A percentile compares a stretch with the other conserved stretches of the same genome.
Conservation (phyloP, 1,284 basidiomycete genomes). For the Marasmius tenuissimus region DNA sequence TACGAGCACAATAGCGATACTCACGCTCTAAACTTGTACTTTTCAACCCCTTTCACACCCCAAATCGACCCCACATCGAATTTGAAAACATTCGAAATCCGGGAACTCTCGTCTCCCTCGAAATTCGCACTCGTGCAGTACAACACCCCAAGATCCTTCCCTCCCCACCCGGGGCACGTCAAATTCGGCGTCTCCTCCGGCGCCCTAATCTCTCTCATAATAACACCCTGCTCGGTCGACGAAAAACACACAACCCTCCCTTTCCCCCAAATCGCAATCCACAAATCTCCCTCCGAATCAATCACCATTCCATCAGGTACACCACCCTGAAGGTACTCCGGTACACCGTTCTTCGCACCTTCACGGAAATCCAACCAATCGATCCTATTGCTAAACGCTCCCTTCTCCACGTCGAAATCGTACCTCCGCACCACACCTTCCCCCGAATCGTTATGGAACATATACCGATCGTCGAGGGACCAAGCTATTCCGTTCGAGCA, state of each 20-base stretch:
- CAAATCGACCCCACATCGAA: no score
- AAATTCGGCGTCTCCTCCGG: no score
- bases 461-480: conserved; percentile 2
- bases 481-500: conserved; percentile 5
- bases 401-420: not conserved
- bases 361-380: not conserved
- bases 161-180: no score
- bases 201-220: no score
- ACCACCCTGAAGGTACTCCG: not conserved
- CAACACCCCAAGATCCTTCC: no score
- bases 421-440: not conserved
- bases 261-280: conserved; percentile 5
- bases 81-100: no score
- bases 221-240: no score
- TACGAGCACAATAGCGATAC: no score
- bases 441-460: conserved; percentile 3
- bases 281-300: conserved; percentile 1
- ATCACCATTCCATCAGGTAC: conserved; percentile 4
- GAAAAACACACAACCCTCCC: conserved; percentile 2
- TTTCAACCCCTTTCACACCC: no score
- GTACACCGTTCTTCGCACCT: not conserved
- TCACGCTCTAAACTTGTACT: no score
- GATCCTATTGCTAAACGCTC: not conserved
- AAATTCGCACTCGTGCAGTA: no score
- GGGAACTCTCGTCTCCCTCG: no score